Evolutionary conservation across 768 basidiomycete species (phyloP).

Genomic region (Pleurotus cornucopiae): DNA sequence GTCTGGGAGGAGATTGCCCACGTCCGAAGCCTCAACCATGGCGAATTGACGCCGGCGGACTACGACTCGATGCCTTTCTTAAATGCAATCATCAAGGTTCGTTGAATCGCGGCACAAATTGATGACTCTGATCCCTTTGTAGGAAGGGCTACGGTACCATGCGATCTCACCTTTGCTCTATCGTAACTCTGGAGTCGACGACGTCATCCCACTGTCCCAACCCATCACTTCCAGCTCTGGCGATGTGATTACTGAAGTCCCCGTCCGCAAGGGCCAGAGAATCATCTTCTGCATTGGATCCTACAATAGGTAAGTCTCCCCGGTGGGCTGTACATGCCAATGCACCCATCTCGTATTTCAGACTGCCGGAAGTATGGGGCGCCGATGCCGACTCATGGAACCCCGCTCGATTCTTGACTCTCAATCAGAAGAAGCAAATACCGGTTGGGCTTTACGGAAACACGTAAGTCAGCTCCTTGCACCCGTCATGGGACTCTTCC

Average conservation of each 20-base stretch:
- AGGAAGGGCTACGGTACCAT: conserved; percentile 30
- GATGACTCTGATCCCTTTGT: background rate
- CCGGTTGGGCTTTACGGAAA: conserved; percentile 27
- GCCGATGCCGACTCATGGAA: conserved; percentile 35
- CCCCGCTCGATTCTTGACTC: conserved; percentile 35
- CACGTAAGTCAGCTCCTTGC: conserved; percentile 20
- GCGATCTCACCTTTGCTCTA: conserved; percentile 18
- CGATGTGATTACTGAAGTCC: conserved; percentile 27
- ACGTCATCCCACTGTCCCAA: conserved; percentile 36
- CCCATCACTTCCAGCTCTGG: conserved; percentile 36
- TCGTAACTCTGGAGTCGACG: conserved; percentile 3
- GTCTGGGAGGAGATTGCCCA: conserved; percentile 14
- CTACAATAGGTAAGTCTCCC: conserved; percentile 2
- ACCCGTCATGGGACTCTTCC: no score
- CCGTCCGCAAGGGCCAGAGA: conserved; percentile 36
- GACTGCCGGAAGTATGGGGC: conserved; percentile 33
- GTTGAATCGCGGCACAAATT: background rate
- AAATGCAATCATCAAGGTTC: conserved; percentile 41
- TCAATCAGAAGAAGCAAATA: conserved; percentile 20
- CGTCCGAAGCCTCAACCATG: conserved; percentile 23
- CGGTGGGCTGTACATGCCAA: no score
- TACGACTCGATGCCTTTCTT: conserved; percentile 49
- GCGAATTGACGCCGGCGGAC: conserved; percentile 39
- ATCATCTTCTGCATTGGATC: conserved; percentile 30
- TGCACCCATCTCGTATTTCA: conserved; percentile 1